Evolutionary conservation across 306 rosid species (phyloP).

Genomic region (Sphenostylis stenocarpa): DNA sequence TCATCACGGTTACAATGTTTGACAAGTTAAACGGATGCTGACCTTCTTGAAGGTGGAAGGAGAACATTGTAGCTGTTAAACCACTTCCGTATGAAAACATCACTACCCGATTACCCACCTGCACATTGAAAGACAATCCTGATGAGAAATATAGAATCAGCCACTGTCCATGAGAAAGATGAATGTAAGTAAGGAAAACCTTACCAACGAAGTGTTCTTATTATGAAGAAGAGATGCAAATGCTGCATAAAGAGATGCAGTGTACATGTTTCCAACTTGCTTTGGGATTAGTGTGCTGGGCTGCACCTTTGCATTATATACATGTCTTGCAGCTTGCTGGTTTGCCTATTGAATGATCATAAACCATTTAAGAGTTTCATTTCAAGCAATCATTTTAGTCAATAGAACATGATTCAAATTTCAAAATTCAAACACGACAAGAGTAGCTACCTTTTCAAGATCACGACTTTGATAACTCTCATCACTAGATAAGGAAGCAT

Average conservation of each 20-base stretch:
- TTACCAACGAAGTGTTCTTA: slow-evolving; percentile 59
- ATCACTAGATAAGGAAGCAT: slow-evolving; percentile 51
- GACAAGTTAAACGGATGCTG: slow-evolving; percentile 70
- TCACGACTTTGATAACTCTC: slow-evolving; percentile 78
- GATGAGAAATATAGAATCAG: slow-evolving; percentile 8
- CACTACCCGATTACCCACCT: slow-evolving; percentile 67
- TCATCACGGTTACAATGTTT: slow-evolving; percentile 63
- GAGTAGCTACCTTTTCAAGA: slow-evolving; percentile 75
- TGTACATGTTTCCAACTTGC: slow-evolving; percentile 90
- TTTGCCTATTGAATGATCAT: slow-evolving; percentile 45
- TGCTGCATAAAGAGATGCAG: slow-evolving; percentile 83
- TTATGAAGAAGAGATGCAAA: slow-evolving; percentile 74
- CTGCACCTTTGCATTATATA: slow-evolving; percentile 69
- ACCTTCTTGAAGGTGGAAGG: slow-evolving; percentile 53
- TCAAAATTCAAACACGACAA: not conserved
- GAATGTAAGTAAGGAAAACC: not conserved
- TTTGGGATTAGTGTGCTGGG: slow-evolving; percentile 81
- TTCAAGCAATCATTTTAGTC: not conserved
- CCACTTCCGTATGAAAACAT: slow-evolving; percentile 93
- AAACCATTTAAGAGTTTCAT: not conserved
- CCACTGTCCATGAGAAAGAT: not conserved
- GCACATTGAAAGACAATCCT: slow-evolving; percentile 27
- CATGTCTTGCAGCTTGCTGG: slow-evolving; percentile 69
- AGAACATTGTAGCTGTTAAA: slow-evolving; percentile 78
- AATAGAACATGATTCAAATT: not conserved